These are phyloP conservation scores for Kwoniella botswanensis DNA, from an alignment of 768 basidiomycete species.

Conservation along the genomic window DNA sequence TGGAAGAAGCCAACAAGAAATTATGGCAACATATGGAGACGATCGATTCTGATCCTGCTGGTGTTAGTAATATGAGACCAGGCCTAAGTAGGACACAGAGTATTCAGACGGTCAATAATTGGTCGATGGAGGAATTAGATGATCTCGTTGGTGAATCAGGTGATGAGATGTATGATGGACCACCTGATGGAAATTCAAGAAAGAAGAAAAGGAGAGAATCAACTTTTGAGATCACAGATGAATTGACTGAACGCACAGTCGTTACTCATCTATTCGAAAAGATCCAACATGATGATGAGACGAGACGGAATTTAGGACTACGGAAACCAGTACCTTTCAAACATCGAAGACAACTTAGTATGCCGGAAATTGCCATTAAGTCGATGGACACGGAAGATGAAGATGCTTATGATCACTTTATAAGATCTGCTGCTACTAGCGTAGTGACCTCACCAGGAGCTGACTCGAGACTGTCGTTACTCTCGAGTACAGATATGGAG, in stretches of 20 bases:
- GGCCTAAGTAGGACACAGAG: background rate
- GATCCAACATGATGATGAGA: background rate
- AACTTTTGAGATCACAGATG: slow-evolving; percentile 47
- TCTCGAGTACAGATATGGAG: background rate
- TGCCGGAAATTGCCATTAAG: slow-evolving; percentile 19
- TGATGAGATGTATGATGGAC: slow-evolving; percentile 34
- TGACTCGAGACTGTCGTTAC: background rate
- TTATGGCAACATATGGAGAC: slow-evolving; percentile 10
- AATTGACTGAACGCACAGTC: slow-evolving; percentile 45
- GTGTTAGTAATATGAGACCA: background rate
- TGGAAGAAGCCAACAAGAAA: slow-evolving; percentile 20
- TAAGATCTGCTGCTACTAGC: slow-evolving; percentile 1
- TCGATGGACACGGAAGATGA: slow-evolving; percentile 2
- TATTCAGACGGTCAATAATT: background rate
- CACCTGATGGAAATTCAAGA: slow-evolving; percentile 15
- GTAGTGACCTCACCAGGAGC: background rate
- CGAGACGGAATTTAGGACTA: background rate
- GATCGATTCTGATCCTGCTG: background rate
- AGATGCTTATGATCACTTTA: slow-evolving; percentile 3
- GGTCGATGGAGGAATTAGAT: slow-evolving; percentile 43
- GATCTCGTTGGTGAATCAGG: slow-evolving; percentile 46
- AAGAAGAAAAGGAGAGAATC: slow-evolving; percentile 23
- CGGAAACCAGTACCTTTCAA: background rate
- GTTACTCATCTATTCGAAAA: slow-evolving; percentile 28
- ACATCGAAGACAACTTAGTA: slow-evolving; percentile 10